A percentile compares a stretch with the other conserved stretches of the same genome.
Conservation (phyloP, 2,329 filamentous ascomycete species). For the Sporothrix phasma region DNA sequence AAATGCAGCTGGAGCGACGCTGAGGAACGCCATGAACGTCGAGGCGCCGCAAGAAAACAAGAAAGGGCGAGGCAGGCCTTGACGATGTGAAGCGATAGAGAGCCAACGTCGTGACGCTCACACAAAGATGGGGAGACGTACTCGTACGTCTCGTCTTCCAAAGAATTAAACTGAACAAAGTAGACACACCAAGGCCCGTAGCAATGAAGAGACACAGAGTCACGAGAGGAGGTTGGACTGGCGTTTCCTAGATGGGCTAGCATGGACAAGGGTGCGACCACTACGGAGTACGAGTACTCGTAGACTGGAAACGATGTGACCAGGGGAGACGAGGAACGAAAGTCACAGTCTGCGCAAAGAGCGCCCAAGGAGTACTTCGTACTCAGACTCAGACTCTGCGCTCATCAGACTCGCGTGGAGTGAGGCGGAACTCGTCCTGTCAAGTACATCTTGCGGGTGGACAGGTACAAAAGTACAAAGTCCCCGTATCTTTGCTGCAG, state of each 20-base stretch:
- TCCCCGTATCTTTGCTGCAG: too few relatives aligned
- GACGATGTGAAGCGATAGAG: neutral
- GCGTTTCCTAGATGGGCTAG: conserved; percentile 24
- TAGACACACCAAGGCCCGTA: too few relatives aligned
- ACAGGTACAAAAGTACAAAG: neutral
- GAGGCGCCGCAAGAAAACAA: neutral
- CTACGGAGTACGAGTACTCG: too few relatives aligned
- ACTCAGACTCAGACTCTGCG: neutral
- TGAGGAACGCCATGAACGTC: too few relatives aligned
- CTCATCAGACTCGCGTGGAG: neutral
- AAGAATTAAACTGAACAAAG: neutral
- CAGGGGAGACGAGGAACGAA: conserved; percentile 3
- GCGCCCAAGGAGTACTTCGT: neutral
- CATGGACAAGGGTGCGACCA: conserved; percentile 16
- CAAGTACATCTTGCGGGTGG: neutral
- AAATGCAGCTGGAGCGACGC: neutral
- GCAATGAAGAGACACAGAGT: too few relatives aligned
- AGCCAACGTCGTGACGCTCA: too few relatives aligned
- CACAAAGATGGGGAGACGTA: too few relatives aligned
- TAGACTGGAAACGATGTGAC: conserved; percentile 3
- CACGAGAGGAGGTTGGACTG: neutral
- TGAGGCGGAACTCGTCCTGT: too few relatives aligned
- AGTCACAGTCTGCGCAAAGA: conserved; percentile 2
- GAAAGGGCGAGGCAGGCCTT: too few relatives aligned
- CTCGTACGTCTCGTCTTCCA: too few relatives aligned